Conservation (phyloP, 352 stramenopile genomes). For the Globisporangium abappressorium region DNA sequence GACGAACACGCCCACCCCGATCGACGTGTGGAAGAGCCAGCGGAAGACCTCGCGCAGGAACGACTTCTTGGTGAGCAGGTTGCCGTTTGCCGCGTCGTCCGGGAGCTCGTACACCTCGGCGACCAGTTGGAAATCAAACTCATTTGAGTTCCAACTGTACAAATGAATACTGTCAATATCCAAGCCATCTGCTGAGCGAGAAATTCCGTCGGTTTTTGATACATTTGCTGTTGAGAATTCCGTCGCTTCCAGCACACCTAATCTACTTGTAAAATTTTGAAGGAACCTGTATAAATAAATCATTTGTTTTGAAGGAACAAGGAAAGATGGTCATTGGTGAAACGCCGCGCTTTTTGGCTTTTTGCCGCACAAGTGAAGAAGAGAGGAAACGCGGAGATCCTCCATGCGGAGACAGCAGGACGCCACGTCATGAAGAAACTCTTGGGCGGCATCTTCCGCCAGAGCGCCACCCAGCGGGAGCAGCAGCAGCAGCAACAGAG, state of each 20-base stretch:
- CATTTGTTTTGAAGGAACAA: no score
- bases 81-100: constrained; percentile 1
- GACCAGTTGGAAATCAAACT: constrained; percentile 33
- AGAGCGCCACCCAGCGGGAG: constrained; percentile 8
- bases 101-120: constrained; percentile 38
- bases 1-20: constrained; percentile 48
- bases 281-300: no score
- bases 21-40: constrained; percentile 47
- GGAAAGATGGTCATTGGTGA: no score
- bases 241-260: no score
- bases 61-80: constrained; percentile 45
- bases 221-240: no score
- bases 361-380: no score
- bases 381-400: background rate
- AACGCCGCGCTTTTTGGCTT: no score
- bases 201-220: no score
- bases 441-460: constrained; percentile 57
- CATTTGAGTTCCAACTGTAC: no score
- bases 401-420: background rate
- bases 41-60: constrained; percentile 42
- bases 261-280: no score
- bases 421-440: constrained; percentile 64
- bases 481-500: background rate
- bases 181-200: no score
- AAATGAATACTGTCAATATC: no score